Conservation (phyloP, 345 rosid species). For the Acer saccharum region DNA sequence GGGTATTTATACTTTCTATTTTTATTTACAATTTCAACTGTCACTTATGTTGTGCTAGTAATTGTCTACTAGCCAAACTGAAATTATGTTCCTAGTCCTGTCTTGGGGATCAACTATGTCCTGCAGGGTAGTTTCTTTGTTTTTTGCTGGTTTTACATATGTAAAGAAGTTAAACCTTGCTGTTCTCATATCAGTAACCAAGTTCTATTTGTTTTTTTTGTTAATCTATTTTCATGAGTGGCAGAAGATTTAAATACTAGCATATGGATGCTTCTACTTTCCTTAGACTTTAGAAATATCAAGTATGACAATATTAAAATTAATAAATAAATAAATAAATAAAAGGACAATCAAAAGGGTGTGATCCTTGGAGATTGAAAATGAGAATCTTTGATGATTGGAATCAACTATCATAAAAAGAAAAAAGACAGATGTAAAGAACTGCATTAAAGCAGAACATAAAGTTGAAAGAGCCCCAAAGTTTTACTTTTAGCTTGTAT, state of each 20-base stretch:
- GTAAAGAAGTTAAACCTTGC: background rate
- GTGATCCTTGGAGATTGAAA: background rate
- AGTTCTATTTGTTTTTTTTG: background rate
- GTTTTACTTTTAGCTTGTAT: background rate
- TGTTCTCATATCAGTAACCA: background rate
- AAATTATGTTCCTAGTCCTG: background rate
- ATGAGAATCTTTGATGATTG: background rate
- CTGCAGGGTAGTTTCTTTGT: background rate
- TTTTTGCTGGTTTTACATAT: background rate
- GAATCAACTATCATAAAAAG: background rate
- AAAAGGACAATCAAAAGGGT: conserved; percentile 6
- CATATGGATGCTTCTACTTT: background rate
- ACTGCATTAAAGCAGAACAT: background rate
- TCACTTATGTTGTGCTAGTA: too few species aligned
- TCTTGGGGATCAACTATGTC: background rate
- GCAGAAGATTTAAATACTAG: background rate
- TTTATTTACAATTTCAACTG: too few species aligned
- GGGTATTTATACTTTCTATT: background rate
- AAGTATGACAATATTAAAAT: background rate
- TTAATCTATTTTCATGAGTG: background rate
- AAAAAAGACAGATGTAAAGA: background rate
- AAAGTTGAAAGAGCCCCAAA: background rate
- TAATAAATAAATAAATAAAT: too few species aligned
- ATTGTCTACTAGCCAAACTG: background rate
- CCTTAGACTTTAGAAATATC: background rate